These are phyloP conservation scores for Nemophila menziesii DNA, from an alignment of 257 asterid species.

Conservation along the genomic window DNA sequence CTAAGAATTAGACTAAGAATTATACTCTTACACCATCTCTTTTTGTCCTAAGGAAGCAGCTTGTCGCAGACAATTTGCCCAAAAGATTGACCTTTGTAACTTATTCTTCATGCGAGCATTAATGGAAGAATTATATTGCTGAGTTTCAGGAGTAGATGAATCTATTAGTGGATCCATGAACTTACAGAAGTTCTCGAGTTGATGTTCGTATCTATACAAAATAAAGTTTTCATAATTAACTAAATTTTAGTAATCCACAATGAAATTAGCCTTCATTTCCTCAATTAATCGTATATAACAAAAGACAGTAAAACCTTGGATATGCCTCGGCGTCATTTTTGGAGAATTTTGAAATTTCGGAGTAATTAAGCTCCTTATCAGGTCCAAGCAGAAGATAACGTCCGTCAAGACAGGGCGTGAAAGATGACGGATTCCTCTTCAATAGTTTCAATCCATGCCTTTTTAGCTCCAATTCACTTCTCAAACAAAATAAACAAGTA, in stretches of 20 bases:
- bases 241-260: no score
- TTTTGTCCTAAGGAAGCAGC: conserved; percentile 68
- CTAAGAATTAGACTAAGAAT: conserved; percentile 8
- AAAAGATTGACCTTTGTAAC: conserved; percentile 52
- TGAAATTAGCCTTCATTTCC: no score
- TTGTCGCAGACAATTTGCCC: conserved; percentile 59
- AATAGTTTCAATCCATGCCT: conserved; percentile 77
- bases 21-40: conserved; percentile 62
- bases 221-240: no score
- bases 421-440: conserved; percentile 80
- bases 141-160: conserved; percentile 68
- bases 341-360: conserved; percentile 93
- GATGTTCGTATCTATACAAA: conserved; percentile 53
- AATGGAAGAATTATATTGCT: conserved; percentile 35
- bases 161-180: conserved; percentile 87
- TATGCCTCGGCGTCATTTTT: conserved; percentile 68
- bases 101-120: conserved; percentile 55
- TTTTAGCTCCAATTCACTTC: conserved; percentile 69
- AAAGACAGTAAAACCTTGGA: conserved; percentile 32
- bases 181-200: conserved; percentile 62
- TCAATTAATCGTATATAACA: background rate
- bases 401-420: conserved; percentile 88
- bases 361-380: conserved; percentile 48
- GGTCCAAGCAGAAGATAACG: conserved; percentile 81
- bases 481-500: background rate